Percentiles rank a stretch among this genome's conserved stretches.
Conservation (phyloP, 1,284 basidiomycete species). For the Stereum hirsutum region DNA sequence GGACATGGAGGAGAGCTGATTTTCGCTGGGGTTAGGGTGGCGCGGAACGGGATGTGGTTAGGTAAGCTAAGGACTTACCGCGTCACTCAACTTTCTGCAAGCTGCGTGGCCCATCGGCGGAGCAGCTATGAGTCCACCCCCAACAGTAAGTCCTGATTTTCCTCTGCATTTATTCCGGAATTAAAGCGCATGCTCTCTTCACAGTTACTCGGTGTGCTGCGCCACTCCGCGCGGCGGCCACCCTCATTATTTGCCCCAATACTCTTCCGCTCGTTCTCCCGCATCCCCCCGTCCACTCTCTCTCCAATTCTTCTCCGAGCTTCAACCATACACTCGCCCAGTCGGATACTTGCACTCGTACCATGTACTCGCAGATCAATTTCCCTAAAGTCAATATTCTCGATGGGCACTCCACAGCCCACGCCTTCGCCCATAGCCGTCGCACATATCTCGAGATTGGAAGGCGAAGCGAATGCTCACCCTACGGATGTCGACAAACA, state of each 20-base stretch:
- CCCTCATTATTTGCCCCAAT: constrained; percentile 12
- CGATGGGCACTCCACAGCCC: constrained; percentile 33
- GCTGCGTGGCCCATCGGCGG: neutral
- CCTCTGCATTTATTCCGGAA: neutral
- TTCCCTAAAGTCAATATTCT: constrained; percentile 45
- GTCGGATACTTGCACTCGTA: constrained; percentile 2
- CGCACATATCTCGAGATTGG: constrained; percentile 58
- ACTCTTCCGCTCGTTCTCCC: constrained; percentile 1
- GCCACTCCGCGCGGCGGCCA: constrained; percentile 18
- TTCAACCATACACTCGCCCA: constrained; percentile 3
- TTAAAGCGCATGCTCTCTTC: neutral
- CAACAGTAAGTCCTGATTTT: neutral
- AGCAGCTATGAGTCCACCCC: neutral
- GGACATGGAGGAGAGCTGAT: constrained; percentile 18
- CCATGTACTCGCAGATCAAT: constrained; percentile 15
- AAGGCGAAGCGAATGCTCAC: constrained; percentile 65
- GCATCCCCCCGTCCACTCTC: constrained; percentile 5
- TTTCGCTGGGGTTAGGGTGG: neutral
- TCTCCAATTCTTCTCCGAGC: constrained; percentile 4
- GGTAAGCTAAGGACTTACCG: neutral
- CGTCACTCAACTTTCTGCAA: neutral
- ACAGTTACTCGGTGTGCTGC: constrained; percentile 23
- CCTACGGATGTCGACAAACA: constrained; percentile 63
- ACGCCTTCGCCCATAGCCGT: constrained; percentile 57
- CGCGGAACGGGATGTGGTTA: no score